Evolutionary conservation across 1,139 yeast genomes (phyloP), one percentile per base, ranked within the genome.

Genomic region (Saccharomyces pastorianus): DNA sequence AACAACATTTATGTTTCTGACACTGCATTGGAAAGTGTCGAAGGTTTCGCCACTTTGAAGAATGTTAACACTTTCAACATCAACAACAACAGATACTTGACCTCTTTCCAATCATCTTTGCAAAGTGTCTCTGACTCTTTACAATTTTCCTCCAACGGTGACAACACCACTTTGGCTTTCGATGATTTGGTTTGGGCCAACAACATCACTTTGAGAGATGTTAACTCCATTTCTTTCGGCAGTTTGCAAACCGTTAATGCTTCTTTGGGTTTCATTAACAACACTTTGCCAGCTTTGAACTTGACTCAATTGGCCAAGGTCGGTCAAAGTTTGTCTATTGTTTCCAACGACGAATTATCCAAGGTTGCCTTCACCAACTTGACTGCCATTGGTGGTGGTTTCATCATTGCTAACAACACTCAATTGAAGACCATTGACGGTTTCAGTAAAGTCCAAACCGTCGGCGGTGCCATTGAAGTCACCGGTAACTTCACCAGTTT

Each of bases 401-500:
- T 93, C 73, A 84, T 81, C 70, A 77, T 93, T 70, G 82, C 87
- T 61, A 89, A 89, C 83, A 93, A 95, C 84, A 77, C 86, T 61
- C 73, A 79, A 59, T 83, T 91, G 72, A 72, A 70, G 55, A 67
- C 79, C 57, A 78, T 93, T 70, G 76, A 77, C 56, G 93, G 91
- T 68, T 88, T 93, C 82, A 83, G 84, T 64, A 72, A 79, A 64
- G 80, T 93, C 69, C 73, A 78, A 71, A 73, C 85, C 57, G 82
- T 93, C 66, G 88, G 87, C 71, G 98, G 98, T 80, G 91, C 98
- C 65, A 82, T 93, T 65, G 78, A 79, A 72, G 76, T 91, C 63
- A 75, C 75, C 63, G 99, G 99, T 79, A 74, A 80, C 72, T 89
- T 91, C 75, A 78, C 82, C 71, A 81, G 83, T 68, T 95, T 95